phyloP scores from a whole-genome alignment of 371 early-diverging fungal genomes.

The Cokeromyces recurvatus region DNA sequence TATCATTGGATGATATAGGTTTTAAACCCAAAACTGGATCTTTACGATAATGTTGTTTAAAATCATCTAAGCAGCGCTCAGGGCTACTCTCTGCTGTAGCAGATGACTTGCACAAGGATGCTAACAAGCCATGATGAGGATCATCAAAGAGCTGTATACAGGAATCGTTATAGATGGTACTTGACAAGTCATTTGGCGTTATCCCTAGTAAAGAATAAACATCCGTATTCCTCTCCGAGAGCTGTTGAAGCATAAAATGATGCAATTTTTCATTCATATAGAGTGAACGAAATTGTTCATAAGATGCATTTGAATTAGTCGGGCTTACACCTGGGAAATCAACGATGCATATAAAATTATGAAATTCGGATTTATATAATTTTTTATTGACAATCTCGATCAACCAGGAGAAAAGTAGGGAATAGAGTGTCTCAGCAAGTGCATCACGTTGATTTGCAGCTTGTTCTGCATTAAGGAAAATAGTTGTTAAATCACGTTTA shows the following conservation, averaged over 20 bases:
- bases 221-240: slow-evolving; percentile 50
- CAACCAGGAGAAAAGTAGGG: slow-evolving; percentile 23
- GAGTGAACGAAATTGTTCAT: slow-evolving; percentile 70
- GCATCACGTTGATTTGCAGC: slow-evolving; percentile 36
- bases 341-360: slow-evolving; percentile 65
- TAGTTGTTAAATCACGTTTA: slow-evolving; percentile 51
- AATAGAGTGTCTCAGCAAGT: slow-evolving; percentile 21
- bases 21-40: slow-evolving; percentile 7
- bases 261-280: slow-evolving; percentile 78
- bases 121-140: slow-evolving; percentile 40
- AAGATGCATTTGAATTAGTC: slow-evolving; percentile 30
- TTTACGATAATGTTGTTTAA: slow-evolving; percentile 15
- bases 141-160: slow-evolving; percentile 43
- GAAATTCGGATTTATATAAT: slow-evolving; percentile 36
- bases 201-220: slow-evolving; percentile 30
- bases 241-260: slow-evolving; percentile 53
- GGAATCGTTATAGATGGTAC: slow-evolving; percentile 26
- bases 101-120: too few species aligned
- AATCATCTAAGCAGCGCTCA: slow-evolving; percentile 5
- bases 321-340: slow-evolving; percentile 57
- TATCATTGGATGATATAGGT: not conserved
- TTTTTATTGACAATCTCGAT: slow-evolving; percentile 25
- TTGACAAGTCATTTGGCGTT: slow-evolving; percentile 16
- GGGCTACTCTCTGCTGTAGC: too few species aligned
- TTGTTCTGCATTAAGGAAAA: slow-evolving; percentile 48